phyloP scores from a whole-genome alignment of 2,329 filamentous ascomycete species.

The Septoria petroselini region DNA sequence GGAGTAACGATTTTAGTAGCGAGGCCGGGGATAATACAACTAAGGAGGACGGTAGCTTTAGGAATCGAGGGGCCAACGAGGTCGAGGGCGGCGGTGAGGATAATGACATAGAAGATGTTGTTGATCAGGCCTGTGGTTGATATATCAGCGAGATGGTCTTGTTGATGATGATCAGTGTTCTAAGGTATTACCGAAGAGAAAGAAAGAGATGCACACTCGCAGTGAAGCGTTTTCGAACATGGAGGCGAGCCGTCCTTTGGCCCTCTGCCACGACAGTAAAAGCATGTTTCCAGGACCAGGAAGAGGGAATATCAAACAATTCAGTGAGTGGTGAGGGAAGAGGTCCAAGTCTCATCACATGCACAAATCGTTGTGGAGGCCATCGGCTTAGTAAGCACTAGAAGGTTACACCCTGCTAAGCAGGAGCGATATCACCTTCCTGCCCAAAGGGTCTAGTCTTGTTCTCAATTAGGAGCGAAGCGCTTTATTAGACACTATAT shows the following conservation, averaged over 20 bases:
- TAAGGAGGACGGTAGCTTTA: slow-evolving; percentile 88
- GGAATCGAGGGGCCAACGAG: slow-evolving; percentile 83
- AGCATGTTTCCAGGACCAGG: too few relatives aligned
- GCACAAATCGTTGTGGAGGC: too few relatives aligned
- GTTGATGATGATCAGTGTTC: too few relatives aligned
- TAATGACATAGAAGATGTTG: slow-evolving; percentile 96
- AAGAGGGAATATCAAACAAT: too few relatives aligned
- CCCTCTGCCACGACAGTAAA: slow-evolving; percentile 15
- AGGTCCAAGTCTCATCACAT: too few relatives aligned
- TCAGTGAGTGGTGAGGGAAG: too few relatives aligned
- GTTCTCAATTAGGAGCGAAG: too few relatives aligned
- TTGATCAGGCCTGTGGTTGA: slow-evolving; percentile 72
- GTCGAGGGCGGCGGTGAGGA: slow-evolving; percentile 91
- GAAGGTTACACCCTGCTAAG: too few relatives aligned
- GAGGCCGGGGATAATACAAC: slow-evolving; percentile 88
- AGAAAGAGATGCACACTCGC: slow-evolving; percentile 76
- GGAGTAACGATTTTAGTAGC: slow-evolving; percentile 66
- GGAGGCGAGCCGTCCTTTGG: slow-evolving; percentile 56
- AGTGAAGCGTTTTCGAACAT: slow-evolving; percentile 66
- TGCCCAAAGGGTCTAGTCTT: too few relatives aligned
- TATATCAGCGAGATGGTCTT: neutral
- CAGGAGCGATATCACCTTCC: too few relatives aligned
- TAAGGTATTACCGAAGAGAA: slow-evolving; percentile 75
- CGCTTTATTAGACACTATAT: too few relatives aligned
- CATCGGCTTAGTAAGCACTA: too few relatives aligned